phyloP scores from a whole-genome alignment of 2,329 filamentous ascomycete genomes.

The Calonectria montana region DNA sequence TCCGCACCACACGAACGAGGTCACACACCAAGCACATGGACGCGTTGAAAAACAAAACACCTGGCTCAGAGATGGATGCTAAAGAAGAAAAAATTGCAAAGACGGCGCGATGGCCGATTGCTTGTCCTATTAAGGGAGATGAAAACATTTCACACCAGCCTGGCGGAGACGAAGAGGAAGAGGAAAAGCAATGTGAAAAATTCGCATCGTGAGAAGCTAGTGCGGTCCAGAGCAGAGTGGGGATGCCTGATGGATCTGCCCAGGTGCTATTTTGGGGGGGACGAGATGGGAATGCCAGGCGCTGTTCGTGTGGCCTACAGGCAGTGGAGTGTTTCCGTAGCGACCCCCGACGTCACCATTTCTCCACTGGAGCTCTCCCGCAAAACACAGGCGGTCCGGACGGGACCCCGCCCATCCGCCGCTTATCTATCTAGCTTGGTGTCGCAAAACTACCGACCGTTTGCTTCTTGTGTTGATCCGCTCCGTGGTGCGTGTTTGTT shows the following conservation, averaged over 20 bases:
- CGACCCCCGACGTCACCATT: conserved; percentile 43
- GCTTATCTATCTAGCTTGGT: not conserved
- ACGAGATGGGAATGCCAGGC: not conserved
- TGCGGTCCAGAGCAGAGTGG: conserved; percentile 16
- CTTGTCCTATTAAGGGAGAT: conserved; percentile 4
- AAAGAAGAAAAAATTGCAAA: not conserved
- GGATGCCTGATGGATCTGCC: conserved; percentile 1
- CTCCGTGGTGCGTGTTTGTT: not conserved
- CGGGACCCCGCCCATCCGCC: not conserved
- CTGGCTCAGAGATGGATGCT: conserved; percentile 3
- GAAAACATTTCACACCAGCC: conserved; percentile 22
- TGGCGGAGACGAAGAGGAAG: conserved; percentile 1
- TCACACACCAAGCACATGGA: conserved; percentile 18
- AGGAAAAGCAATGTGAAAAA: conserved; percentile 5
- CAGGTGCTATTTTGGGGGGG: not conserved
- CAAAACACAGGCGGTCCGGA: conserved; percentile 8
- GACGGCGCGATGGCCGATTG: not conserved
- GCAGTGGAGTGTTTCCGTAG: conserved; percentile 41
- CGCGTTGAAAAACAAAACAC: not conserved
- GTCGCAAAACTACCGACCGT: conserved; percentile 17
- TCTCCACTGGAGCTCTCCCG: conserved; percentile 26
- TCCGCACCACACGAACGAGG: not conserved
- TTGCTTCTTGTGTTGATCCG: not conserved
- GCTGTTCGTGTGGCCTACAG: not conserved
- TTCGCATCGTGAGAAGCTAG: conserved; percentile 5